phyloP scores from a whole-genome alignment of 352 stramenopile genomes.

The Pythium brachiatum region DNA sequence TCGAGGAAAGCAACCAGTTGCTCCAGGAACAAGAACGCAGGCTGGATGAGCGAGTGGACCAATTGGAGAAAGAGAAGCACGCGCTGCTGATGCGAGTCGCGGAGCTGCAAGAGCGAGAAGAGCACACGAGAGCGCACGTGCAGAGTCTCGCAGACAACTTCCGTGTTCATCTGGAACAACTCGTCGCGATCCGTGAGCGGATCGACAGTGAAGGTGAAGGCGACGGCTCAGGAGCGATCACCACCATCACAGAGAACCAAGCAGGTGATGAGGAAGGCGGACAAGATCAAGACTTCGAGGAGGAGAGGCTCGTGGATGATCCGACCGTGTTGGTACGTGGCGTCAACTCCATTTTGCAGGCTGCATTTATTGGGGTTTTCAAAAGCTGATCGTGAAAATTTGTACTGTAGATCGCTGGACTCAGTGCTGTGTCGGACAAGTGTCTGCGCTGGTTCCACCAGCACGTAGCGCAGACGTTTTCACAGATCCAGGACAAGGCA shows the following conservation, averaged over 20 bases:
- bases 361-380: neutral
- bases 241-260: neutral
- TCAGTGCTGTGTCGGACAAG: constrained; percentile 45
- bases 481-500: constrained; percentile 42
- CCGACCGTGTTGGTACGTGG: constrained; percentile 14
- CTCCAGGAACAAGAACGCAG: constrained; percentile 33
- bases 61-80: constrained; percentile 31
- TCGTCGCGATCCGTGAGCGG: constrained; percentile 54
- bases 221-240: too few relatives aligned
- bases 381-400: too few relatives aligned
- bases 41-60: constrained; percentile 29
- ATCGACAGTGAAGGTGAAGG: constrained; percentile 26
- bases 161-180: constrained; percentile 50
- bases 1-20: constrained; percentile 41
- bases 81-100: constrained; percentile 23
- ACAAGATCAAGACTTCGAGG: neutral
- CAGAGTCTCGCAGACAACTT: constrained; percentile 49
- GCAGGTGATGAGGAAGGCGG: neutral
- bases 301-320: constrained; percentile 10
- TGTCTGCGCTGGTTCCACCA: constrained; percentile 57
- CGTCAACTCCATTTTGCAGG: neutral
- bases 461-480: constrained; percentile 44
- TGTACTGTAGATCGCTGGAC: constrained; percentile 32
- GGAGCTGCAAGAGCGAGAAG: constrained; percentile 16
- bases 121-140: constrained; percentile 30